A percentile compares a stretch with the other conserved stretches of the same genome.
These are phyloP conservation scores for Hypoxylon rickii DNA, from an alignment of 495 filamentous ascomycete species.

Conservation along the genomic window DNA sequence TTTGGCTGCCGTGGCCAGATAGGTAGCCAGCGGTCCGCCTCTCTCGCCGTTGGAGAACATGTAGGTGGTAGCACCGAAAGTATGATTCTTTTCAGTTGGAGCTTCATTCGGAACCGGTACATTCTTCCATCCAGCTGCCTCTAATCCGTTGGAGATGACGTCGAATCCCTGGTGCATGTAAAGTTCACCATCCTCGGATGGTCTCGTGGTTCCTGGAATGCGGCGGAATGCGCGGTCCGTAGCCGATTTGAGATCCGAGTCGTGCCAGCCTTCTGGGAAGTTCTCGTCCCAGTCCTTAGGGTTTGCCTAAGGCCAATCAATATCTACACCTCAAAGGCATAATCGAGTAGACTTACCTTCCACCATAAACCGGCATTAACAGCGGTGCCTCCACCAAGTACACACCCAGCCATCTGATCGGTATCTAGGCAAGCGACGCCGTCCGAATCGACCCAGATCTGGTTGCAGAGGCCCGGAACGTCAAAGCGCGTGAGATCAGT, in stretches of 20 bases:
- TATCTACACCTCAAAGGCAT: neutral
- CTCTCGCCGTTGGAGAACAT: conserved; percentile 71
- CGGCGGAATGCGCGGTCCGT: conserved; percentile 67
- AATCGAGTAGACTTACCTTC: conserved; percentile 44
- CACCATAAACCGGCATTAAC: conserved; percentile 70
- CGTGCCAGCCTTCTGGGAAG: conserved; percentile 76
- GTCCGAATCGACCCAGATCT: conserved; percentile 66
- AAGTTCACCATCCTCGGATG: conserved; percentile 68
- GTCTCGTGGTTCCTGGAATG: conserved; percentile 71
- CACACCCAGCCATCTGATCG: conserved; percentile 76
- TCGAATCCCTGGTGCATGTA: conserved; percentile 71
- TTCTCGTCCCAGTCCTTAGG: conserved; percentile 71
- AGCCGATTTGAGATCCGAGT: conserved; percentile 62
- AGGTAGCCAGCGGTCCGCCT: conserved; percentile 74
- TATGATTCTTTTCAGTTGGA: conserved; percentile 69
- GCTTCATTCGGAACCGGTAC: conserved; percentile 62
- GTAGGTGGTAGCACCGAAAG: conserved; percentile 67
- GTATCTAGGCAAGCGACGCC: conserved; percentile 72
- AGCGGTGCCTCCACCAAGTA: conserved; percentile 76
- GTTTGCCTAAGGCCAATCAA: conserved; percentile 40
- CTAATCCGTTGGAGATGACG: conserved; percentile 60
- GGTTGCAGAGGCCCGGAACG: conserved; percentile 76
- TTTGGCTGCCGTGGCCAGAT: conserved; percentile 65
- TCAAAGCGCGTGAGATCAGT: conserved; percentile 76
- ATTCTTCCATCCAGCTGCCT: conserved; percentile 63